Conservation (phyloP, 2,329 filamentous ascomycete species). For the Aspergillus arachidicola region DNA sequence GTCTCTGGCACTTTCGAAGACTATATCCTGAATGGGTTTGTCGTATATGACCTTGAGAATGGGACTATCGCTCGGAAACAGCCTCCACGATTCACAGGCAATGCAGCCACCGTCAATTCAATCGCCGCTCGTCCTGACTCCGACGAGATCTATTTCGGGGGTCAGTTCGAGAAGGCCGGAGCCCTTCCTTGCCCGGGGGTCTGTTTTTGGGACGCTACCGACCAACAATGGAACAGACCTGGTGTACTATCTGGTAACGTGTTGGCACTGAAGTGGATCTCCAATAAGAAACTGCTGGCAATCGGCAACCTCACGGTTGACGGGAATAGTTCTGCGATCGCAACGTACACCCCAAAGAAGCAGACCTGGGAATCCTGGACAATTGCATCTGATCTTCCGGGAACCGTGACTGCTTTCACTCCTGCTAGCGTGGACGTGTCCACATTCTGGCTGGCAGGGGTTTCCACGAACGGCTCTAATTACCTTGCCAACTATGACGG, state of each 20-base stretch:
- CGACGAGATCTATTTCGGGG: conserved; percentile 80
- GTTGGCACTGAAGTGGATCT: conserved; percentile 74
- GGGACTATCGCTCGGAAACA: conserved; percentile 67
- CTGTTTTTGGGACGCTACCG: conserved; percentile 73
- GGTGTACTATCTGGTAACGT: conserved; percentile 73
- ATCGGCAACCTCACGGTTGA: conserved; percentile 75
- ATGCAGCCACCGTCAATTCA: conserved; percentile 71
- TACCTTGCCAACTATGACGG: conserved; percentile 86
- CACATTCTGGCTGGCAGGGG: conserved; percentile 82
- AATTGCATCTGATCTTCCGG: conserved; percentile 62
- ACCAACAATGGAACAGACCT: conserved; percentile 77
- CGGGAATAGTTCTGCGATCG: conserved; percentile 67
- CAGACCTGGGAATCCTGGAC: conserved; percentile 65
- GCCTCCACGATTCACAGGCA: conserved; percentile 73
- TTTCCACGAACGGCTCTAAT: conserved; percentile 65
- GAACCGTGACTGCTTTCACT: conserved; percentile 75
- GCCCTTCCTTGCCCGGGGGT: conserved; percentile 79
- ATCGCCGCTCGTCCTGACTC: conserved; percentile 73
- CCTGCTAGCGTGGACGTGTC: conserved; percentile 71
- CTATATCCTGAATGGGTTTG: conserved; percentile 68
- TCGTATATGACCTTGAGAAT: conserved; percentile 74
- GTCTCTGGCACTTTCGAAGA: conserved; percentile 70
- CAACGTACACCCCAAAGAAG: conserved; percentile 69
- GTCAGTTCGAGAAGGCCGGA: conserved; percentile 80
- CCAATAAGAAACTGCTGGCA: conserved; percentile 70